These are phyloP conservation scores for Termitomyces sp. DNA, from an alignment of 1,284 basidiomycete genomes.

Conservation along the genomic window DNA sequence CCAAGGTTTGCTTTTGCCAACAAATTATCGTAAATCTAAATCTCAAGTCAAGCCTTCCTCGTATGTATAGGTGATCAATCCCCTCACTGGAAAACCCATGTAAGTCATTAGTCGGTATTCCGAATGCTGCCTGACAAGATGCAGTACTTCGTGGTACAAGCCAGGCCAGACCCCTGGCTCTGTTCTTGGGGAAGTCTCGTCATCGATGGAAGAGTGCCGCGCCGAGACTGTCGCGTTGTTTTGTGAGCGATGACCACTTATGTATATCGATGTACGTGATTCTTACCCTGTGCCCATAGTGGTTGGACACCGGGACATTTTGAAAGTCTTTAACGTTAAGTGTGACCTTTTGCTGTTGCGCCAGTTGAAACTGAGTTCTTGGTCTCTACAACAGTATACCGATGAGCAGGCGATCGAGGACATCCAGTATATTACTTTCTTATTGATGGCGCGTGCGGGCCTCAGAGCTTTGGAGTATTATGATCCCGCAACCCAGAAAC, in stretches of 20 bases:
- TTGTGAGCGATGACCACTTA: constrained; percentile 44
- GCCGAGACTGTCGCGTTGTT: constrained; percentile 79
- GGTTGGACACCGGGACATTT: constrained; percentile 64
- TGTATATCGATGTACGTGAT: background rate
- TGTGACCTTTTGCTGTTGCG: background rate
- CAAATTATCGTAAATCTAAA: background rate
- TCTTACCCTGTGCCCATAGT: constrained; percentile 37
- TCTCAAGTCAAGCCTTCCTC: constrained; percentile 1
- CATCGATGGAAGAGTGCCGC: constrained; percentile 84
- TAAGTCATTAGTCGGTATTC: constrained; percentile 27
- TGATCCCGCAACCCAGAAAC: constrained; percentile 74
- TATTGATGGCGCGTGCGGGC: constrained; percentile 81
- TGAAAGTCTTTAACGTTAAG: constrained; percentile 69
- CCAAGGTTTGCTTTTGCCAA: constrained; percentile 37
- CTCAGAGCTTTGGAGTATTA: constrained; percentile 78
- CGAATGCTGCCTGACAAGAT: constrained; percentile 2
- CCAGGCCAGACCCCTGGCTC: constrained; percentile 76
- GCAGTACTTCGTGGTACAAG: constrained; percentile 76
- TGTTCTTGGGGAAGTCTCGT: constrained; percentile 78
- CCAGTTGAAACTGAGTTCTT: background rate
- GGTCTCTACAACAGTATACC: constrained; percentile 45
- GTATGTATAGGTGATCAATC: constrained; percentile 70
- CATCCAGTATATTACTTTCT: constrained; percentile 75
- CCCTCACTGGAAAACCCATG: constrained; percentile 78
- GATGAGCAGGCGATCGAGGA: constrained; percentile 67